Conservation (phyloP, 2,329 filamentous ascomycete species). For the Rutstroemia sp. region DNA sequence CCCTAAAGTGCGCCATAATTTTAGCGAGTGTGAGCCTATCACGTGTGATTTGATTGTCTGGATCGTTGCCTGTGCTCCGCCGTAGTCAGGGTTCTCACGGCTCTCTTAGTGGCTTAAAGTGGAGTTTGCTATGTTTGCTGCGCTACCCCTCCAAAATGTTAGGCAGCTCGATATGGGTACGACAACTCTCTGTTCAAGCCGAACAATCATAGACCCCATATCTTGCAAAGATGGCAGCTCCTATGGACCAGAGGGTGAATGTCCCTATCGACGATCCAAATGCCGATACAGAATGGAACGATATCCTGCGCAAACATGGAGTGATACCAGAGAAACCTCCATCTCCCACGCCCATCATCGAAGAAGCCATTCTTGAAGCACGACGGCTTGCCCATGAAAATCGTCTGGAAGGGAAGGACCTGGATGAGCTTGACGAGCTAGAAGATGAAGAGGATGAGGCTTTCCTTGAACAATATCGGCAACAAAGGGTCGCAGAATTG, state of each 20-base stretch:
- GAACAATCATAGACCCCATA: not conserved
- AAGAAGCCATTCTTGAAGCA: constrained; percentile 85
- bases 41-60: not conserved
- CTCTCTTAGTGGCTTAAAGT: not conserved
- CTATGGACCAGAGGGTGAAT: constrained; percentile 55
- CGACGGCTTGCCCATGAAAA: constrained; percentile 83
- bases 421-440: constrained; percentile 87
- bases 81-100: not conserved
- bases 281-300: constrained; percentile 99
- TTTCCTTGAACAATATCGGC: constrained; percentile 80
- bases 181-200: not conserved
- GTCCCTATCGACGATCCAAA: constrained; percentile 94
- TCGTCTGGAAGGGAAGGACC: constrained; percentile 83
- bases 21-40: constrained; percentile 12
- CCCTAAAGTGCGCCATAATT: constrained; percentile 12
- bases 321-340: constrained; percentile 97
- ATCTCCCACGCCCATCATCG: constrained; percentile 89
- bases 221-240: constrained; percentile 46
- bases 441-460: constrained; percentile 94
- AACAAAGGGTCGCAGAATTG: constrained; percentile 82
- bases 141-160: not conserved
- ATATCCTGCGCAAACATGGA: constrained; percentile 93
- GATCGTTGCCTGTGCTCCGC: no score
- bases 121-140: not conserved
- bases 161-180: not conserved